A percentile compares a stretch with the other conserved stretches of the same genome.
phyloP scores from a whole-genome alignment of 2,329 filamentous ascomycete genomes.

The Claviceps arundinis region DNA sequence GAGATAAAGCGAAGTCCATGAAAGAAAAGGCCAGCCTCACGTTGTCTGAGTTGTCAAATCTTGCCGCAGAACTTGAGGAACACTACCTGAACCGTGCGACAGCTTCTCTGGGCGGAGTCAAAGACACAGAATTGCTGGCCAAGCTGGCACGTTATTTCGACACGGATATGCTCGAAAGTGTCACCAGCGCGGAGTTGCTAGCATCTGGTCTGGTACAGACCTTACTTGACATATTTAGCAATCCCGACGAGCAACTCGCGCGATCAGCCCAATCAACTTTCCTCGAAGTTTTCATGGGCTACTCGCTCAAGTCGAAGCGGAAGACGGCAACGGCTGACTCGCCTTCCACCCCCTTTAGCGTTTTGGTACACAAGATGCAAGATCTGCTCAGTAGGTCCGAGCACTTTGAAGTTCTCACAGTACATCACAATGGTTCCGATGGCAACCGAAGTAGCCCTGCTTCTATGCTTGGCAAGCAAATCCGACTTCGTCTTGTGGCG shows the following conservation, averaged over 20 bases:
- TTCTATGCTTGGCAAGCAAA: conserved; percentile 93
- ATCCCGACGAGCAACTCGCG: conserved; percentile 47
- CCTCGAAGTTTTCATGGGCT: conserved; percentile 83
- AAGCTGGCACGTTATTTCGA: conserved; percentile 75
- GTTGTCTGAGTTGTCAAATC: conserved; percentile 53
- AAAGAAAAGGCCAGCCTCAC: conserved; percentile 69
- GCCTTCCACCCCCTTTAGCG: conserved; percentile 72
- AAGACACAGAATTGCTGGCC: conserved; percentile 56
- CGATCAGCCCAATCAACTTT: conserved; percentile 69
- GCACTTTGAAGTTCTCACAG: conserved; percentile 94
- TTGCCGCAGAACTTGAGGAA: conserved; percentile 58
- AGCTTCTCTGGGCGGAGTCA: conserved; percentile 22
- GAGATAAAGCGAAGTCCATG: conserved; percentile 57
- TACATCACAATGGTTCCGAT: conserved; percentile 84
- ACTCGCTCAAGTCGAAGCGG: conserved; percentile 49
- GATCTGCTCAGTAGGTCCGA: conserved; percentile 92
- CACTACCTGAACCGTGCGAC: conserved; percentile 51
- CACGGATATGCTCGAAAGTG: conserved; percentile 76
- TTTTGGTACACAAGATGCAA: conserved; percentile 86
- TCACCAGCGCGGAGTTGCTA: conserved; percentile 88
- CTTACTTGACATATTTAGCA: conserved; percentile 69
- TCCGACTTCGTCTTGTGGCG: conserved; percentile 75
- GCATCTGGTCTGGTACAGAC: conserved; percentile 81
- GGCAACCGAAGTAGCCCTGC: conserved; percentile 81
- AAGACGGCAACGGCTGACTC: conserved; percentile 54